Conservation (phyloP, 2,329 filamentous ascomycete species). For the Paecilomyces variotii region DNA sequence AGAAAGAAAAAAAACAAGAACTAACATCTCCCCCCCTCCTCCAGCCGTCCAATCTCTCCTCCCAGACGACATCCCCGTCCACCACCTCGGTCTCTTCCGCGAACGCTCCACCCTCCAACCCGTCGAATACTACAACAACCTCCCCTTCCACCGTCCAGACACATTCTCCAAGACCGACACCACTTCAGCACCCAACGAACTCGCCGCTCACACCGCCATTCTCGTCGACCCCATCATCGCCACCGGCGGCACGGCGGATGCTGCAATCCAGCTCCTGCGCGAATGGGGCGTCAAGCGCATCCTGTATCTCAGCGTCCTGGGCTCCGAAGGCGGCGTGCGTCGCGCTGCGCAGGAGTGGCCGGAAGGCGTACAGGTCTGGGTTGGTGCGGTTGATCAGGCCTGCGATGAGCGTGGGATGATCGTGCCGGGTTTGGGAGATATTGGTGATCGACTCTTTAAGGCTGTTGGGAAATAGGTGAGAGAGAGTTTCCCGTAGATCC, state of each 20-base stretch:
- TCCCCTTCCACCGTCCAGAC: conserved; percentile 50
- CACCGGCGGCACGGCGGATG: conserved; percentile 80
- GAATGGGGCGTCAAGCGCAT: conserved; percentile 89
- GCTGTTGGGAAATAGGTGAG: not conserved
- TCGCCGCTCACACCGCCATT: conserved; percentile 55
- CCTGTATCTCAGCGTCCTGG: conserved; percentile 67
- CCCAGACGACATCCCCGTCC: conserved; percentile 64
- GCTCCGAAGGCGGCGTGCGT: conserved; percentile 60
- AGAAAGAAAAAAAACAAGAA: not conserved
- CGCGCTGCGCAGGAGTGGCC: conserved; percentile 71
- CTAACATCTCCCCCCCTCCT: not conserved
- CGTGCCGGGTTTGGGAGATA: conserved; percentile 79
- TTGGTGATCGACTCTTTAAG: conserved; percentile 82
- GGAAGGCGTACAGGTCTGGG: conserved; percentile 56
- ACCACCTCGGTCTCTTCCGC: conserved; percentile 92
- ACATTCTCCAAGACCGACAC: conserved; percentile 18
- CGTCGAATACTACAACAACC: conserved; percentile 74
- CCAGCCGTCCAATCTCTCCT: conserved; percentile 70
- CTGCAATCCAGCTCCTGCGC: conserved; percentile 60
- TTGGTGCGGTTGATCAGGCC: conserved; percentile 64
- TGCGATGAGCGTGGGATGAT: conserved; percentile 74
- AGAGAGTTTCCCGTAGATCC: not conserved
- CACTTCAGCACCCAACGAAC: conserved; percentile 23
- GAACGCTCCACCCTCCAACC: conserved; percentile 18
- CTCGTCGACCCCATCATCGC: conserved; percentile 83